Percentiles rank a stretch among this genome's conserved stretches.
Evolutionary conservation across 2,329 filamentous ascomycete genomes (phyloP).

Genomic region (Penicillium sp.): DNA sequence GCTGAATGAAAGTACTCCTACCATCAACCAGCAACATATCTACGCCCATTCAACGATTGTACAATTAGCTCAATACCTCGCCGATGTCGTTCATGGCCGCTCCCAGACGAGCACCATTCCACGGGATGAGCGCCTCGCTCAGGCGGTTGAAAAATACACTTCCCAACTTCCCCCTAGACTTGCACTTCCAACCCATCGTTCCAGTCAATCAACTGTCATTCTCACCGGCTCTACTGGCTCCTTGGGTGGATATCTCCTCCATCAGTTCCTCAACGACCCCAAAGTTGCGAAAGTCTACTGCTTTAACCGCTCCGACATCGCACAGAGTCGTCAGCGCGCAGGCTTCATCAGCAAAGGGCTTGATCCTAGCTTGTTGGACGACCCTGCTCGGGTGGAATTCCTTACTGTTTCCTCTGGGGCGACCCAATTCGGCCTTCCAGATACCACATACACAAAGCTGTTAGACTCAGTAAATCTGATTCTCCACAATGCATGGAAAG

Average conservation of each 20-base stretch:
- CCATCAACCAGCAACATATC: too few species aligned
- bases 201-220: not conserved
- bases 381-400: not conserved
- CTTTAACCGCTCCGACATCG: conserved; percentile 5
- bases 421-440: not conserved
- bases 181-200: not conserved
- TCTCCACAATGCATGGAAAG: conserved; percentile 64
- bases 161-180: too few species aligned
- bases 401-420: not conserved
- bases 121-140: not conserved
- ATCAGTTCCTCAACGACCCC: not conserved
- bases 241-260: conserved; percentile 4
- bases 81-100: too few species aligned
- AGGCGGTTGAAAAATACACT: not conserved
- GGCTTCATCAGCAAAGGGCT: not conserved
- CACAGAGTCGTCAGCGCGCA: not conserved
- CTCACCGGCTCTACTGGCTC: conserved; percentile 9
- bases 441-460: not conserved
- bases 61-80: too few species aligned
- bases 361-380: too few species aligned
- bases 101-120: too few species aligned
- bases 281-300: conserved; percentile 1
- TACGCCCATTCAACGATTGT: too few species aligned
- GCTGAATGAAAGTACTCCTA: too few species aligned
- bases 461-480: conserved; percentile 32